Evolutionary conservation across 2,329 filamentous ascomycete genomes (phyloP).

Genomic region (Penicillium sclerotigenum): DNA sequence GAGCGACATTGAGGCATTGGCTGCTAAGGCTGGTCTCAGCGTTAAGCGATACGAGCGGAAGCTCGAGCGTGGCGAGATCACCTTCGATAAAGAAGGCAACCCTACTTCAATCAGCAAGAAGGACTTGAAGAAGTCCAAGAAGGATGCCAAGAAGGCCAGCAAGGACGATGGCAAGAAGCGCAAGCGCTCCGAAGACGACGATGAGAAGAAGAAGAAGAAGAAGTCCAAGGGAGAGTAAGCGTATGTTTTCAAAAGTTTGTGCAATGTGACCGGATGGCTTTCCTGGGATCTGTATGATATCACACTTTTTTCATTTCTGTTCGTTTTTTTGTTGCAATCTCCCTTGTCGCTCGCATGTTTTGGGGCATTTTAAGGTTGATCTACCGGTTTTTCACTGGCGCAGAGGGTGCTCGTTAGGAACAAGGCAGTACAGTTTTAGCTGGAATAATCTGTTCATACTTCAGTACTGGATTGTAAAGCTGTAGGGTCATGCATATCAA

Average conservation of each 20-base stretch:
- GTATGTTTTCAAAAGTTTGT: constrained; percentile 42
- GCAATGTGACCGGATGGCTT: constrained; percentile 29
- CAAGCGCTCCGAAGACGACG: constrained; percentile 57
- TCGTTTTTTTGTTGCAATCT: constrained; percentile 26
- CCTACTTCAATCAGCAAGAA: constrained; percentile 71
- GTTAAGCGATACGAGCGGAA: constrained; percentile 76
- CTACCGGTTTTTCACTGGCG: constrained; percentile 30
- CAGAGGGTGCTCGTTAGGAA: constrained; percentile 35
- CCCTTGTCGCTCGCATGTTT: constrained; percentile 24
- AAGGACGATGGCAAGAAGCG: constrained; percentile 67
- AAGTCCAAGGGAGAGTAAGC: constrained; percentile 60
- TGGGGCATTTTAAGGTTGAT: constrained; percentile 26
- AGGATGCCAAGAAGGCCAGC: constrained; percentile 57
- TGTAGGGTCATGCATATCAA: neutral
- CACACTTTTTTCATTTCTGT: constrained; percentile 31
- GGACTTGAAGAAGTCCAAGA: constrained; percentile 69
- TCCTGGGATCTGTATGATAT: constrained; percentile 45
- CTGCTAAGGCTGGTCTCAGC: constrained; percentile 65
- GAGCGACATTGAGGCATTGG: constrained; percentile 54
- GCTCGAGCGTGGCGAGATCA: constrained; percentile 71
- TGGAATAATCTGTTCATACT: constrained; percentile 30
- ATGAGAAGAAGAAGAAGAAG: constrained; percentile 52
- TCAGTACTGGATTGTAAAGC: constrained; percentile 1
- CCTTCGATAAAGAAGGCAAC: constrained; percentile 62
- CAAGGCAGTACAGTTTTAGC: constrained; percentile 29